These are phyloP conservation scores for Edaphochlamys debaryana DNA, from an alignment of 139 green algal species.

Conservation along the genomic window DNA sequence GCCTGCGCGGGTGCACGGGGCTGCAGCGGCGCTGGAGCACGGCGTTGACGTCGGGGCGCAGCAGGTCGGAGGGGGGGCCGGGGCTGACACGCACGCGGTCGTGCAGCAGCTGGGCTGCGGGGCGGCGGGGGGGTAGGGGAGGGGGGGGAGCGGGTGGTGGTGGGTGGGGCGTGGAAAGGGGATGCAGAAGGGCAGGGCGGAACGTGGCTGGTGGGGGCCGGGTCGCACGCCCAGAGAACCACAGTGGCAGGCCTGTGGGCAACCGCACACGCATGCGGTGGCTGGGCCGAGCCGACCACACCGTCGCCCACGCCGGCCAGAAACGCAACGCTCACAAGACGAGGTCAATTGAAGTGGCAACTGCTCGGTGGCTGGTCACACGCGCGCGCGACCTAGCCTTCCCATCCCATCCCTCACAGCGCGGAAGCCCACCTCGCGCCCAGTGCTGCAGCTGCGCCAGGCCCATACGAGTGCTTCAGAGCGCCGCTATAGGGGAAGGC, in stretches of 20 bases:
- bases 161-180: not conserved
- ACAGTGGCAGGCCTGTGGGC: too few species aligned
- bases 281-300: not conserved
- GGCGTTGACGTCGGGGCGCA: constrained; percentile 6
- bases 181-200: not conserved
- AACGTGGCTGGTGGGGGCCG: not conserved
- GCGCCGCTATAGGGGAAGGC: too few species aligned
- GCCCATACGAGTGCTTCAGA: constrained; percentile 3
- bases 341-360: too few species aligned
- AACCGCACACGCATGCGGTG: too few species aligned
- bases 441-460: constrained; percentile 17
- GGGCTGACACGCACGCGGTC: constrained; percentile 12
- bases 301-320: too few species aligned
- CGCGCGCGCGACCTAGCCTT: too few species aligned
- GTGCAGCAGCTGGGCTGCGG: constrained; percentile 26
- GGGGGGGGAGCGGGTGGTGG: not conserved
- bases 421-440: not conserved
- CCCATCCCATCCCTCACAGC: not conserved
- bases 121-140: not conserved
- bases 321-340: too few species aligned
- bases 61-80: constrained; percentile 2
- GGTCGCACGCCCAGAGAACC: too few species aligned
- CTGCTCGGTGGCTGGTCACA: too few species aligned
- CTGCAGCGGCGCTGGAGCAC: constrained; percentile 15
- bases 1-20: not conserved